Conservation (phyloP, 108 stramenopile genomes). For the Parmales sp. region DNA sequence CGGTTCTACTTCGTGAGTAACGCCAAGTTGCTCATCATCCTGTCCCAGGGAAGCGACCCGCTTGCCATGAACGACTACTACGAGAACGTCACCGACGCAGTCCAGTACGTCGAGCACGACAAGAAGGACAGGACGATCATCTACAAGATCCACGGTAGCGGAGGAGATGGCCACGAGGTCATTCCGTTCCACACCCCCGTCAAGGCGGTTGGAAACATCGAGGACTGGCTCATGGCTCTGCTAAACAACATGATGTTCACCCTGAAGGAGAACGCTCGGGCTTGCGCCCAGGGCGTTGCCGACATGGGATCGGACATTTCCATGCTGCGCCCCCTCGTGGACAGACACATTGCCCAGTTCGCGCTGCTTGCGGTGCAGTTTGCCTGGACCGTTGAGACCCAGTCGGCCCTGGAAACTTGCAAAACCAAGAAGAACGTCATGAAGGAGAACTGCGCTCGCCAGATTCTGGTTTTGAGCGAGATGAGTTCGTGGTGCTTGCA, state of each 20-base stretch:
- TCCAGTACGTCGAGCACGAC: slow-evolving; percentile 75
- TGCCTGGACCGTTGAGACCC: slow-evolving; percentile 73
- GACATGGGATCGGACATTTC: slow-evolving; percentile 47
- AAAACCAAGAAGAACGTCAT: slow-evolving; percentile 63
- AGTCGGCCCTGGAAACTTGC: slow-evolving; percentile 66
- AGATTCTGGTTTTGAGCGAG: slow-evolving; percentile 52
- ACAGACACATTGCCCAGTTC: slow-evolving; percentile 68
- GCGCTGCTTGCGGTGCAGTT: slow-evolving; percentile 78
- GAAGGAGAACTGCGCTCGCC: slow-evolving; percentile 65
- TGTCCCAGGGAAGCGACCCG: slow-evolving; percentile 81
- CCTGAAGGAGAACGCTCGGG: slow-evolving; percentile 60
- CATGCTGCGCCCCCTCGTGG: slow-evolving; percentile 65
- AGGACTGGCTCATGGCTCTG: slow-evolving; percentile 76
- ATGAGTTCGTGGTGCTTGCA: slow-evolving; percentile 81
- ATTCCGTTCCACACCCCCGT: slow-evolving; percentile 60
- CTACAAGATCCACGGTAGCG: slow-evolving; percentile 57
- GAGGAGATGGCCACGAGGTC: slow-evolving; percentile 58
- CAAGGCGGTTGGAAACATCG: slow-evolving; percentile 72
- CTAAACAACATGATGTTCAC: slow-evolving; percentile 66
- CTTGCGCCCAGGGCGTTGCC: slow-evolving; percentile 49
- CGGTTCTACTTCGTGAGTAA: slow-evolving; percentile 86
- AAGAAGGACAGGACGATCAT: slow-evolving; percentile 74
- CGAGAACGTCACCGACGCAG: slow-evolving; percentile 78
- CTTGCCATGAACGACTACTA: slow-evolving; percentile 84
- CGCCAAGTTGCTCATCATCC: slow-evolving; percentile 71